Percentiles rank a stretch among this genome's conserved stretches.
Evolutionary conservation across 1,139 yeast genomes (phyloP).

Genomic region (Candida gigantensis): DNA sequence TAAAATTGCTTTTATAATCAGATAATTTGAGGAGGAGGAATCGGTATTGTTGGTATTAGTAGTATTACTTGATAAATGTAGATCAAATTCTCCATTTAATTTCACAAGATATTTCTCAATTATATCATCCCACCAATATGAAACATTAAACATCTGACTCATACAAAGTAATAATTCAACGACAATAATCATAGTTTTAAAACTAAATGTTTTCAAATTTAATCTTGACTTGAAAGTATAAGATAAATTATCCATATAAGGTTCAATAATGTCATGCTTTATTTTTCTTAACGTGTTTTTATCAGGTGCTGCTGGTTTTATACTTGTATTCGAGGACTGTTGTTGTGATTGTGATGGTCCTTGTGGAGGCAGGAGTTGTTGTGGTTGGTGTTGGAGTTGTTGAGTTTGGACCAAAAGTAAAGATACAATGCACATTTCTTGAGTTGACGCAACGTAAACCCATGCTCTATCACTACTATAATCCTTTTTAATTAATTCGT

Average conservation of each 20-base stretch:
- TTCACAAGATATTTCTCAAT: constrained; percentile 48
- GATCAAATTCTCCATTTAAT: constrained; percentile 40
- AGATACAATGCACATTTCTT: constrained; percentile 84
- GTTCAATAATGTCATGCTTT: constrained; percentile 62
- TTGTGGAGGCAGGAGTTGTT: constrained; percentile 1
- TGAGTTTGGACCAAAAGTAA: constrained; percentile 67
- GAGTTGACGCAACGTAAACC: constrained; percentile 79
- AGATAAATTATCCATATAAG: constrained; percentile 63
- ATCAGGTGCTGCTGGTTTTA: constrained; percentile 23
- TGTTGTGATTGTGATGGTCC: constrained; percentile 1
- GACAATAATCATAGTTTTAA: constrained; percentile 46
- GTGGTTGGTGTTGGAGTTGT: constrained; percentile 14
- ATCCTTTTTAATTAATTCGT: constrained; percentile 81
- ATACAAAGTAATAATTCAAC: constrained; percentile 57
- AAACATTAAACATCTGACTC: constrained; percentile 36
- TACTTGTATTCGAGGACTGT: constrained; percentile 6
- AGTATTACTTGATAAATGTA: constrained; percentile 36
- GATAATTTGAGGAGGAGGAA: no score
- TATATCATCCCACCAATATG: constrained; percentile 52
- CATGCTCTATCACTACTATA: constrained; percentile 79
- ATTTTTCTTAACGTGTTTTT: constrained; percentile 59
- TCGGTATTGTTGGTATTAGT: not conserved
- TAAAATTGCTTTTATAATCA: constrained; percentile 39
- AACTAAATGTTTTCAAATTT: constrained; percentile 60
- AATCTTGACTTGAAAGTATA: constrained; percentile 59